Percentiles rank a stretch among this genome's conserved stretches.
These are phyloP conservation scores for Yamadazyma taylorii DNA, from an alignment of 1,139 yeast genomes.

Conservation along the genomic window DNA sequence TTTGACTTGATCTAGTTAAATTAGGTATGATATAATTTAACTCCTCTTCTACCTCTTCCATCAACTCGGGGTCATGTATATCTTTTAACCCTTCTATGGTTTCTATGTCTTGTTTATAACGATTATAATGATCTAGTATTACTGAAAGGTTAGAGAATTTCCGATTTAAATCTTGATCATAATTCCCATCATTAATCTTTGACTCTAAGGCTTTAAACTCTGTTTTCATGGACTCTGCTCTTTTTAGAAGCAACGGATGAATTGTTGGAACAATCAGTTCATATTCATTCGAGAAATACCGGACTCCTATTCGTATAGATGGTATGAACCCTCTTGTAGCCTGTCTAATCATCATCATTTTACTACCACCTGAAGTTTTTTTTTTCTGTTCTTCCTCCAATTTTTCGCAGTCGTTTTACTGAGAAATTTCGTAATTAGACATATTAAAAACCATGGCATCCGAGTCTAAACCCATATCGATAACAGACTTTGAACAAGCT, in stretches of 20 bases:
- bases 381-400: not conserved
- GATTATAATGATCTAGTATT: conserved; percentile 51
- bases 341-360: not conserved
- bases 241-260: conserved; percentile 61
- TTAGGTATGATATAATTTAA: conserved; percentile 34
- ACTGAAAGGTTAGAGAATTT: conserved; percentile 55
- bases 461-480: conserved; percentile 18
- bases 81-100: conserved; percentile 38
- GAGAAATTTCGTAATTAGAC: not conserved
- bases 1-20: conserved; percentile 35
- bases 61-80: conserved; percentile 26
- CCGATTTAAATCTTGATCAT: conserved; percentile 57
- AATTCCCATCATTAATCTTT: conserved; percentile 46
- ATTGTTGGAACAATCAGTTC: conserved; percentile 24
- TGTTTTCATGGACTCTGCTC: conserved; percentile 53
- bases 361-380: not conserved
- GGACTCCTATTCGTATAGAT: not conserved
- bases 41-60: conserved; percentile 29
- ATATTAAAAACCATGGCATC: conserved; percentile 9
- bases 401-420: not conserved
- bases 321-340: not conserved
- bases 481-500: conserved; percentile 30
- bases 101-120: conserved; percentile 42
- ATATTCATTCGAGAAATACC: conserved; percentile 3
- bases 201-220: conserved; percentile 54